phyloP scores from a whole-genome alignment of 1,139 yeast genomes.

The Hansenula anomala region DNA sequence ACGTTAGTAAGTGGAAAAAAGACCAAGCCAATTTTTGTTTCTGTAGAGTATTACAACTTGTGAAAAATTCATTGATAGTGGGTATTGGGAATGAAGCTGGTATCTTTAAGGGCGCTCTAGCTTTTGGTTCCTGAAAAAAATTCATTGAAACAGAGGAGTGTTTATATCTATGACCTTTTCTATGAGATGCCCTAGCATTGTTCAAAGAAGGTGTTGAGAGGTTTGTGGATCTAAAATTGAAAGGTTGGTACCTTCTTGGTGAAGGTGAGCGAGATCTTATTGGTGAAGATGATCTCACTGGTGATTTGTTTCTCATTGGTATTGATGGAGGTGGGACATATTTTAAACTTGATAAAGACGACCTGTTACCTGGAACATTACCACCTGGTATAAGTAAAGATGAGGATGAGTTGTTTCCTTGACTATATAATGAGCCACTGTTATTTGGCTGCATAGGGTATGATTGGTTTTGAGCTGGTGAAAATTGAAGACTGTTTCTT shows the following conservation, averaged over 20 bases:
- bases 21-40: slow-evolving; percentile 61
- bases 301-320: slow-evolving; percentile 29
- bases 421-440: slow-evolving; percentile 9
- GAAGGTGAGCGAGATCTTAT: slow-evolving; percentile 31
- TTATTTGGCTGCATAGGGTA: background rate
- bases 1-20: slow-evolving; percentile 50
- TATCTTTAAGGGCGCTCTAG: slow-evolving; percentile 60
- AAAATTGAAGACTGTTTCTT: background rate
- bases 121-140: slow-evolving; percentile 88
- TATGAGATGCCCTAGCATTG: slow-evolving; percentile 51
- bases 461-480: background rate
- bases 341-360: slow-evolving; percentile 23
- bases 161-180: slow-evolving; percentile 93
- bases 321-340: slow-evolving; percentile 31
- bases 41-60: slow-evolving; percentile 51
- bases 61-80: slow-evolving; percentile 53
- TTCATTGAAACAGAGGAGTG: slow-evolving; percentile 98
- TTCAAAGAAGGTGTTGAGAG: slow-evolving; percentile 22
- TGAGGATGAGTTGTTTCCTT: slow-evolving; percentile 19
- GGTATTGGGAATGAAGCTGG: slow-evolving; percentile 86
- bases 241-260: slow-evolving; percentile 40
- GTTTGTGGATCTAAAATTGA: slow-evolving; percentile 45
- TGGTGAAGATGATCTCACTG: slow-evolving; percentile 29
- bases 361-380: slow-evolving; percentile 21
- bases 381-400: slow-evolving; percentile 22